These are phyloP conservation scores for Metschnikowia koreensis DNA, from an alignment of 805 yeast species.

Conservation along the genomic window DNA sequence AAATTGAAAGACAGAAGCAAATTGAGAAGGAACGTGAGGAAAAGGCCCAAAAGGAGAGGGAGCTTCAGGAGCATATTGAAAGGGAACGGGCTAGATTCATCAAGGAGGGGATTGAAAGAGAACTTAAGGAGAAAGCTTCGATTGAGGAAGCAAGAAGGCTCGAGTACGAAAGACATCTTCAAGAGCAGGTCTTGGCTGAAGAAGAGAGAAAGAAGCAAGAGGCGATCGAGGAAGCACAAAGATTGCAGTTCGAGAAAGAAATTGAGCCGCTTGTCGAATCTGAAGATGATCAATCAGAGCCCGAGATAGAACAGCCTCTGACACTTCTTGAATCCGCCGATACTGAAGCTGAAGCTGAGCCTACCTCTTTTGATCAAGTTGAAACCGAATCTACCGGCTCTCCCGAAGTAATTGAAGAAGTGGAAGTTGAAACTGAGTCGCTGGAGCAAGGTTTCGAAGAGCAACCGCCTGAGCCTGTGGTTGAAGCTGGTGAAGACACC, in stretches of 20 bases:
- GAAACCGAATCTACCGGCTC: neutral
- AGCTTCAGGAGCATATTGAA: neutral
- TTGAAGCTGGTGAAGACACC: conserved; percentile 8
- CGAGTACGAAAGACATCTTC: neutral
- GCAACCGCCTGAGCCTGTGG: neutral
- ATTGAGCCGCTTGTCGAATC: neutral
- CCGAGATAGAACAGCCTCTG: too few species aligned
- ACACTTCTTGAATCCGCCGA: too few species aligned
- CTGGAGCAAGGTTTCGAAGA: neutral
- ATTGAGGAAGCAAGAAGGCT: neutral
- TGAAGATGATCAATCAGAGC: neutral
- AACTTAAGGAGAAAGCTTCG: neutral
- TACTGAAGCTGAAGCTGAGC: too few species aligned
- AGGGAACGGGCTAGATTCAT: neutral
- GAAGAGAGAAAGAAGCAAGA: neutral
- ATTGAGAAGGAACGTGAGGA: neutral
- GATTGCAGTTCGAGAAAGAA: neutral
- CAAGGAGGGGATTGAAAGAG: neutral
- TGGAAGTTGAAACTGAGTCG: neutral
- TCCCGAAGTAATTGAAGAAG: neutral
- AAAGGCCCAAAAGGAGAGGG: neutral
- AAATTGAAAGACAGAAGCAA: neutral
- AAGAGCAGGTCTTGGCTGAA: neutral
- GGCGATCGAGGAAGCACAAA: neutral
- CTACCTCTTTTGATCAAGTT: too few species aligned